Base-by-base conservation (phyloP, 2,329 filamentous ascomycete genomes). In the Leptographium radiaticola region DNA sequence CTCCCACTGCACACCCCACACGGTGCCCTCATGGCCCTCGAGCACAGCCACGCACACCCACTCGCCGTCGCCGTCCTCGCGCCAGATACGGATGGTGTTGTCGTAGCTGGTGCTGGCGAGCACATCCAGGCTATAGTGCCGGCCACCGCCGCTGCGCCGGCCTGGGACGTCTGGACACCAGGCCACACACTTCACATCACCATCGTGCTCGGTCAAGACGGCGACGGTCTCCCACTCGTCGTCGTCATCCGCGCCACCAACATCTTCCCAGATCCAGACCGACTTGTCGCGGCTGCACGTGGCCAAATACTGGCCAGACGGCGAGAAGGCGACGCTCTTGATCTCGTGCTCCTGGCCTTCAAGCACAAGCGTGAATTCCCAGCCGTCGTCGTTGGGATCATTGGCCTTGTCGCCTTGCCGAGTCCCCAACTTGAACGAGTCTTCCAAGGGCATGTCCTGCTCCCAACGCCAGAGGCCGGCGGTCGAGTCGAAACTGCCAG, bases 211-310 rank as follows among this genome's bases (percentile, higher is more conserved):
- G 68, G 87, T 89, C 63, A 97, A 76, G 52, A 97, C 91, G 0
- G 91, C 93, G 16, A 97, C 83, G 2, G 93, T 97, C 75, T 98
- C 93, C 73, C 90, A 97, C 66, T 97, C 93, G 66, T 95, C 91
- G 53, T 95, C 90, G 16, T 84, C 86, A 60, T 87, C 84, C 53
- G 72, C 71, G 10, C 71, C 70, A 42, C 80, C 79, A 53, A 96
- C 79, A 66, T 97, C 93, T 69, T 98, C 93, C 93, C 93, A 98
- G 62, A 98, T 88, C 93, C 93, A 98, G 18, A 97, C 88, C 16
- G 81, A 86, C 72, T 97, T 97, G 67, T 98, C 93, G 49, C 93
- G 79, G 52, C 83, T 87, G 68, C 90, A 96, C 0, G 90, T 96
- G 7, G 93, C 93, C 6, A 98, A 77, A 62, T 89, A 83, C 57